Conservation (phyloP, 306 rosid genomes). For the Trifolium dubium region DNA sequence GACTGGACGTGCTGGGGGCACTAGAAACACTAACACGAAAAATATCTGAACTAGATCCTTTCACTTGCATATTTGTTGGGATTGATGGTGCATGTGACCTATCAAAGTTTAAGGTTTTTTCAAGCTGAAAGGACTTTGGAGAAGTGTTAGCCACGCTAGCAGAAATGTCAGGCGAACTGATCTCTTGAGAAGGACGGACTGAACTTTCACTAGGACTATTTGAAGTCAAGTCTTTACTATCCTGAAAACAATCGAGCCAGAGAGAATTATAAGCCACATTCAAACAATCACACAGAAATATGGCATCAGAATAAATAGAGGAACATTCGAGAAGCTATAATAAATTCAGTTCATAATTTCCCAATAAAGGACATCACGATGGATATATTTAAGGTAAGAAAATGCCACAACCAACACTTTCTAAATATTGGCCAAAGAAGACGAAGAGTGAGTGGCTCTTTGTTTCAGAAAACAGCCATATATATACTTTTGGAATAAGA, state of each 20-base stretch:
- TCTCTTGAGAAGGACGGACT: conserved; percentile 63
- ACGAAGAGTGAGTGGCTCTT: neutral
- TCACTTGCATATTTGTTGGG: conserved; percentile 86
- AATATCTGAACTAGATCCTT: conserved; percentile 95
- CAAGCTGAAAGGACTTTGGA: conserved; percentile 62
- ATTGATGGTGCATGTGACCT: conserved; percentile 83
- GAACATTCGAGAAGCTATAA: conserved; percentile 9
- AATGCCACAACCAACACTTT: conserved; percentile 30
- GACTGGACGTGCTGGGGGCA: conserved; percentile 99
- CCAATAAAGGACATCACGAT: conserved; percentile 5
- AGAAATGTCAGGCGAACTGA: conserved; percentile 77
- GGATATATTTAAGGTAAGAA: neutral
- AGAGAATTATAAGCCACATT: conserved; percentile 39
- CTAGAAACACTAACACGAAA: conserved; percentile 99
- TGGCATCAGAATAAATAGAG: conserved; percentile 1
- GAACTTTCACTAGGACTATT: conserved; percentile 86
- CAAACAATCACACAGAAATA: conserved; percentile 24
- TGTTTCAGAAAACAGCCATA: conserved; percentile 11
- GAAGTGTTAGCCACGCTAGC: conserved; percentile 59
- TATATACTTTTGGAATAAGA: conserved; percentile 16
- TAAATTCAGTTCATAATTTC: conserved; percentile 13
- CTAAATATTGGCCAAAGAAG: neutral
- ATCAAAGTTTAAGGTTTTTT: conserved; percentile 60
- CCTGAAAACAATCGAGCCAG: conserved; percentile 69
- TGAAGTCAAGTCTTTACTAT: conserved; percentile 81